phyloP scores from a whole-genome alignment of 2,329 filamentous ascomycete species.

The Pseudopyrenochaeta lycopersici region DNA sequence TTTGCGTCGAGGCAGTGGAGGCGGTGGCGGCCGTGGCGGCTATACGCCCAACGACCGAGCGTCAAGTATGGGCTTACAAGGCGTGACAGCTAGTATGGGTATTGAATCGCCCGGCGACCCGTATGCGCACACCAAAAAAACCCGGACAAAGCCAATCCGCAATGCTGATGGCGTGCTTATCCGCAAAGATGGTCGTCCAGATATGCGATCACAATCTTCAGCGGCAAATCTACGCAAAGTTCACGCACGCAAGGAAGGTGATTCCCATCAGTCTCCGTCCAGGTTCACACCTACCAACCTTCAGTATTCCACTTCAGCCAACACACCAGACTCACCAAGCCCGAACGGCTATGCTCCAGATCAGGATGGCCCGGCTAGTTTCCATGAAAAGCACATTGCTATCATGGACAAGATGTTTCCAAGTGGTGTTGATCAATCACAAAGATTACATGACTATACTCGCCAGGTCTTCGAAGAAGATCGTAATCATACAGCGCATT shows the following conservation, averaged over 20 bases:
- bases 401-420: slow-evolving; percentile 52
- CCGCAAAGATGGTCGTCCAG: slow-evolving; percentile 60
- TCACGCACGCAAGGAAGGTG: slow-evolving; percentile 58
- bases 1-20: slow-evolving; percentile 47
- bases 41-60: slow-evolving; percentile 36
- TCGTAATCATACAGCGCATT: slow-evolving; percentile 34
- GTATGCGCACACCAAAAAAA: slow-evolving; percentile 57
- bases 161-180: slow-evolving; percentile 62
- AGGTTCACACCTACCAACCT: slow-evolving; percentile 35
- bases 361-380: slow-evolving; percentile 20
- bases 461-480: slow-evolving; percentile 44
- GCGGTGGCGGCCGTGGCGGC: slow-evolving; percentile 35
- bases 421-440: slow-evolving; percentile 42
- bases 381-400: slow-evolving; percentile 41
- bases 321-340: slow-evolving; percentile 38
- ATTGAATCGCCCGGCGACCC: slow-evolving; percentile 39
- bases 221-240: slow-evolving; percentile 62
- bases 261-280: slow-evolving; percentile 32
- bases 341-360: slow-evolving; percentile 24
- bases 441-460: slow-evolving; percentile 43
- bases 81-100: slow-evolving; percentile 30
- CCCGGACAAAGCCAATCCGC: slow-evolving; percentile 59
- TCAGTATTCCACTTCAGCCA: slow-evolving; percentile 17
- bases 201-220: slow-evolving; percentile 62
- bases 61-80: slow-evolving; percentile 40